These are phyloP conservation scores for Trametes gibbosa DNA, from an alignment of 768 basidiomycete genomes.

Conservation along the genomic window DNA sequence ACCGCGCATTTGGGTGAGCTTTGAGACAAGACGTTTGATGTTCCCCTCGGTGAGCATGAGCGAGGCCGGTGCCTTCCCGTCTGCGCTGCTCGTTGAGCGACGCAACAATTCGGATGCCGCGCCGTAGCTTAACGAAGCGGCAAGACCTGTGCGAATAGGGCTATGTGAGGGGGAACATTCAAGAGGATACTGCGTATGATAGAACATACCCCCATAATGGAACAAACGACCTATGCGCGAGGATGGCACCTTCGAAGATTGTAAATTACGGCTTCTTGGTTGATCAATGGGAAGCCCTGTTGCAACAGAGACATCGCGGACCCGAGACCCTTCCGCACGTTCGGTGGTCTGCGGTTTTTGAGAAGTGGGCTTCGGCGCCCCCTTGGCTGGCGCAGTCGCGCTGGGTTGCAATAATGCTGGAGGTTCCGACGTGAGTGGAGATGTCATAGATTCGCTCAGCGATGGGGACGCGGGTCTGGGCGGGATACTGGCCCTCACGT, in stretches of 20 bases:
- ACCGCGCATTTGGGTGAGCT: slow-evolving; percentile 93
- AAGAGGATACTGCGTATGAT: too few relatives aligned
- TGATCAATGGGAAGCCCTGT: background rate
- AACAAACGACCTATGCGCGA: slow-evolving; percentile 86
- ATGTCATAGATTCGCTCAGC: too few relatives aligned
- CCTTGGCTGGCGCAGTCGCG: too few relatives aligned
- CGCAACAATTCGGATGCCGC: slow-evolving; percentile 85
- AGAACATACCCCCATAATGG: slow-evolving; percentile 81
- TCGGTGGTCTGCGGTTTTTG: too few relatives aligned
- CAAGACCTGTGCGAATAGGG: slow-evolving; percentile 59
- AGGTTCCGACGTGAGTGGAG: too few relatives aligned
- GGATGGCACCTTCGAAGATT: slow-evolving; percentile 87
- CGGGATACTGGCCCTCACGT: too few relatives aligned
- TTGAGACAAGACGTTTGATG: slow-evolving; percentile 83
- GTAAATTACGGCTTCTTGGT: slow-evolving; percentile 43
- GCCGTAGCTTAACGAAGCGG: slow-evolving; percentile 84
- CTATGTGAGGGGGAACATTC: too few relatives aligned
- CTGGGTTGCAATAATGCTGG: too few relatives aligned
- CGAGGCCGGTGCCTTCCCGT: slow-evolving; percentile 37
- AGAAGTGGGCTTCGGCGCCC: too few relatives aligned
- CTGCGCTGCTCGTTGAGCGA: slow-evolving; percentile 48
- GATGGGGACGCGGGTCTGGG: too few relatives aligned
- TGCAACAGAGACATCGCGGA: background rate
- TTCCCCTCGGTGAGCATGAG: slow-evolving; percentile 92
- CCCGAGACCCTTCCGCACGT: background rate